Base-by-base conservation (phyloP, 2,329 filamentous ascomycete species). In the Hymenoscyphus occultus region DNA sequence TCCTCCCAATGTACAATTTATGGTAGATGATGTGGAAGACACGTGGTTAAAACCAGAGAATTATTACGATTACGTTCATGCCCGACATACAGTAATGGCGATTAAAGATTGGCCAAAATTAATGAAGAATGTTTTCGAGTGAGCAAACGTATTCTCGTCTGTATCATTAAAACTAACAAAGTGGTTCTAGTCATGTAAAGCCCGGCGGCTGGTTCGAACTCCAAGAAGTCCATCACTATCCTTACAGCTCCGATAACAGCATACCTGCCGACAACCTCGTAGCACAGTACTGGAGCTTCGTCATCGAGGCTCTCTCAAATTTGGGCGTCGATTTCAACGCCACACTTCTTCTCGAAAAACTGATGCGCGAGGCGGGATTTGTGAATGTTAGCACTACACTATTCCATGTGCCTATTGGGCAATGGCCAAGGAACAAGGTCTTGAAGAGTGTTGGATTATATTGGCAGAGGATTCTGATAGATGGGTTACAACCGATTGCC, bases 11-110 rank as follows among this genome's bases (percentile, higher is more conserved):
- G 84, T 87, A 65, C 81, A 83, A 64, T 90, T 90, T 70, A 80
- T 87, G 64, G 82, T 90, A 42, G 87, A 90, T 72, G 87, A 90
- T 71, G 83, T 84, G 42, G 85, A 87, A 72, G 79, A 83, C n/a
- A 70, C 74, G 22, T 80, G 79, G 79, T 73, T 85, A 16, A 80
- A 85, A 66, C 81, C 82, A 5, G 71, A 74, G 3, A 80, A 85
- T 65, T 79, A 82, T 61, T 88, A 86, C 63, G 85, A 88, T 72
- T 86, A 86, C 65, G 81, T 88, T 40, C 85, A 88, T 71, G 81
- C 82, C n/a, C 79, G 86, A 2, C 81, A 84, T 64, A 82, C 83
- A 1, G 81, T 83, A 14, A 80, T 83, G 78, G 83, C 81, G 1
- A 82, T 87, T 65, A 82, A 80, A 59, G 79, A 87, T 70, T 87